These are phyloP conservation scores for Asterella californica DNA, from an alignment of 225 moss, liverwort and hornwort species.

Conservation along the genomic window DNA sequence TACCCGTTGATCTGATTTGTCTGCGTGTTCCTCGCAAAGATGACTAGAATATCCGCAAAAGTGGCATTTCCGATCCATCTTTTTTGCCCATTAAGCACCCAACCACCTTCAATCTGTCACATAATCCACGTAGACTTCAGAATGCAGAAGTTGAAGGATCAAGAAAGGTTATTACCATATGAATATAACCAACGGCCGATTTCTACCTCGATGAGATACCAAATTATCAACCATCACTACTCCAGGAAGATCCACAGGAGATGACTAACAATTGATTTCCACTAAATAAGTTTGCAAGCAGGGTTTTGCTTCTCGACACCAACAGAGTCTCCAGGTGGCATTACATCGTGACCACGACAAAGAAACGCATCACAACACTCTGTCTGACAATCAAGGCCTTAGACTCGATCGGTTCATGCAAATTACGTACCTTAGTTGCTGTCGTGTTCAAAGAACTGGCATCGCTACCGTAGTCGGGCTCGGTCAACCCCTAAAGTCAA, in stretches of 20 bases:
- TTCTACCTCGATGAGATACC: background rate
- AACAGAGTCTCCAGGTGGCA: no score
- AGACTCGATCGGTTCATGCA: no score
- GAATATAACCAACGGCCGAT: background rate
- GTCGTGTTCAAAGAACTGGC: conserved; percentile 86
- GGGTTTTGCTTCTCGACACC: background rate
- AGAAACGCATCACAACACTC: no score
- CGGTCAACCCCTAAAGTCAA: conserved; percentile 69
- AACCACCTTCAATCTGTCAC: conserved; percentile 80
- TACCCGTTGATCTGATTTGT: conserved; percentile 97
- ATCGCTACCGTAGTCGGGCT: conserved; percentile 96
- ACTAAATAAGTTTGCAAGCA: background rate
- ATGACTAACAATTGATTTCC: background rate
- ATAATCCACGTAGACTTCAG: background rate
- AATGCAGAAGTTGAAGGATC: background rate
- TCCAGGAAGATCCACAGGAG: background rate
- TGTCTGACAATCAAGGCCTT: no score
- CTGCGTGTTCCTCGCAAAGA: conserved; percentile 72
- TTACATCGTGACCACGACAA: background rate
- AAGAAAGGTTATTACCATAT: background rate
- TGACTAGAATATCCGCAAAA: conserved; percentile 81
- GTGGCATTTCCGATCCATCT: conserved; percentile 96
- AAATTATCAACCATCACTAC: background rate
- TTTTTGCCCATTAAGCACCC: conserved; percentile 88
- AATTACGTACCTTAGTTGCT: conserved; percentile 67